phyloP scores from a whole-genome alignment of 768 basidiomycete species.

The Phylloporus rhodoxanthus region DNA sequence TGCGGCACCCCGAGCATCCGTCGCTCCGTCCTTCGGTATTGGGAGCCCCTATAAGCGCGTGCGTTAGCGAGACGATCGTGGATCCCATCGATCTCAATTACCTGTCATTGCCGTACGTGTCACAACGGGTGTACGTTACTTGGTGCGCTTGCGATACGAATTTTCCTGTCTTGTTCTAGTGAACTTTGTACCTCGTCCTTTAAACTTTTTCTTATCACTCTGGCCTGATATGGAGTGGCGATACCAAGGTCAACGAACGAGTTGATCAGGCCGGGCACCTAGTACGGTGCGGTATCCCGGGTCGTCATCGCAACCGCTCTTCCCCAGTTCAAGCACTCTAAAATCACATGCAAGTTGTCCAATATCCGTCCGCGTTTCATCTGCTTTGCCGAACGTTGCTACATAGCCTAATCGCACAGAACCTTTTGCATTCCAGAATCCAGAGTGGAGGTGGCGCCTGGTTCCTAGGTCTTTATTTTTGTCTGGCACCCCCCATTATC shows the following conservation, averaged over 20 bases:
- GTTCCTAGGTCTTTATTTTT: too few relatives aligned
- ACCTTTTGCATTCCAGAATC: too few relatives aligned
- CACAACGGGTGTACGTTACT: conserved; percentile 1
- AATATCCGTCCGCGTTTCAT: too few relatives aligned
- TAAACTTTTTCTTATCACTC: conserved; percentile 7
- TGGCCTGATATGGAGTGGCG: not conserved
- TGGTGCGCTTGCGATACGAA: not conserved
- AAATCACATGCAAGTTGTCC: not conserved
- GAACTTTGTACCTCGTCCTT: conserved; percentile 19
- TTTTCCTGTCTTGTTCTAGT: conserved; percentile 3
- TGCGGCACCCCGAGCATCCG: too few relatives aligned
- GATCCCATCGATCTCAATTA: conserved; percentile 14
- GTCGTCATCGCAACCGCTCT: conserved; percentile 26
- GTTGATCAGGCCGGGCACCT: conserved; percentile 26
- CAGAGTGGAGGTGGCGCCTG: too few relatives aligned
- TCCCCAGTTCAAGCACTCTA: too few relatives aligned
- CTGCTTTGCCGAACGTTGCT: too few relatives aligned
- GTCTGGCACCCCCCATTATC: too few relatives aligned
- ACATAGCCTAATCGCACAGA: too few relatives aligned
- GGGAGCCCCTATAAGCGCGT: too few relatives aligned
- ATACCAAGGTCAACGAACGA: conserved; percentile 1
- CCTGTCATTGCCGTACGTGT: conserved; percentile 1
- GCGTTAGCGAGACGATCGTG: not conserved
- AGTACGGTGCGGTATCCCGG: conserved; percentile 26
- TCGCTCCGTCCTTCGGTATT: not conserved